Base-by-base conservation (phyloP, 2,329 filamentous ascomycete genomes). In the Epicoccum nigrum region DNA sequence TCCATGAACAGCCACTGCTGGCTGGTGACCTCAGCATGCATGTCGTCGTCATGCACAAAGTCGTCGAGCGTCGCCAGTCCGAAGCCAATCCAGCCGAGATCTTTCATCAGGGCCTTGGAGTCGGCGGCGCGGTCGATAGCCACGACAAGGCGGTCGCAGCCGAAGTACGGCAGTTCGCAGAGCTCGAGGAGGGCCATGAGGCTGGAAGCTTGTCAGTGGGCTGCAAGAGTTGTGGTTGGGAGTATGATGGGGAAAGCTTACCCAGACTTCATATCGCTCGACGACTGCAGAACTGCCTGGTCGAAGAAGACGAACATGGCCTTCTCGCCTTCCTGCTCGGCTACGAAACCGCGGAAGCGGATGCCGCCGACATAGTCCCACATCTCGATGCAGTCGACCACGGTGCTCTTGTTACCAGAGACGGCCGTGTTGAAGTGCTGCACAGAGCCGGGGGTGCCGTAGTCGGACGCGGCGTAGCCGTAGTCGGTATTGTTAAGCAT, bases 51-150 rank as follows among this genome's bases (percentile, higher is more conserved):
- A 39, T 72, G 77, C 13, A 84, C 82, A 87, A 91, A 96, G 62
- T 85, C 83, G 62, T 92, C 87, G 34, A 97, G 80, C 19, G 89
- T 93, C 41, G 85, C 86, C 60, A 93, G 82, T 69, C 90, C 89
- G 69, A 96, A 96, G 47, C 92, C 92, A 59, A 95, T 92, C 92
- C 92, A 97, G 71, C 92, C 89, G 43, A 97, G 83, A 66, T 91
- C 92, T 73, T 88, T 90, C 67, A 88, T 85, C 62, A 93, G 79
- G 51, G 86, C 80, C 52, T 82, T 77, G 20, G 81, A 75, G 31
- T 84, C 81, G 56, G 87, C 84, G 37, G 79, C 54, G 58, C 91
- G 88, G 72, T 93, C 90, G 56, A 96, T 81, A 74, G 90, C 92
- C 64, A 92, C 85, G 57, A 95, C 85, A 56, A 96, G 83, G 68